Evolutionary conservation across 139 green algal species (phyloP).

Genomic region (Gonium pectorale): DNA sequence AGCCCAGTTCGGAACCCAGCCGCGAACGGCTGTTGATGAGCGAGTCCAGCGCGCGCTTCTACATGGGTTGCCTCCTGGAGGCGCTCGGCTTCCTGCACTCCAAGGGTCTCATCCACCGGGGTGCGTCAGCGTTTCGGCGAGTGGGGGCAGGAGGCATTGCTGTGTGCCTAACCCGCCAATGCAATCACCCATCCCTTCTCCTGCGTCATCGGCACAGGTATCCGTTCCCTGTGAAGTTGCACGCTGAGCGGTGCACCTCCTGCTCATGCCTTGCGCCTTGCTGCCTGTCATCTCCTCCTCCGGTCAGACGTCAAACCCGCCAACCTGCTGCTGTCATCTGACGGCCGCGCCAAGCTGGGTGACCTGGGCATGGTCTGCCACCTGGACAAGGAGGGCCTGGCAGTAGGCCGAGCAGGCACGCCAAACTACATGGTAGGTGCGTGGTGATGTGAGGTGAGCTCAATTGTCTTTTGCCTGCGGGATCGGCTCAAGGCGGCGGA

Average conservation of each 20-base stretch:
- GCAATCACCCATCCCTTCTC: no score
- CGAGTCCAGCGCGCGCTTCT: conserved; percentile 29
- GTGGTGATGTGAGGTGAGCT: neutral
- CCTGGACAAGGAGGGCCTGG: neutral
- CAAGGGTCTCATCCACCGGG: conserved; percentile 8
- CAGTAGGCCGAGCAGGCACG: conserved; percentile 4
- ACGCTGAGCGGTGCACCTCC: no score
- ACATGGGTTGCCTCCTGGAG: conserved; percentile 35
- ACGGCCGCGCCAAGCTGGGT: conserved; percentile 36
- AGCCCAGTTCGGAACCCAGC: neutral
- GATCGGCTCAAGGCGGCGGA: no score
- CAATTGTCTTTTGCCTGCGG: no score
- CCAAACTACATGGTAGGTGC: conserved; percentile 40
- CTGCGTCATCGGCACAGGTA: no score
- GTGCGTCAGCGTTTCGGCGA: neutral
- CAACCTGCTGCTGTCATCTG: conserved; percentile 15
- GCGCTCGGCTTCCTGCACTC: conserved; percentile 34
- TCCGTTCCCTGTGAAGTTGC: no score
- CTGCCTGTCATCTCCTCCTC: no score
- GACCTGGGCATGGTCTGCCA: conserved; percentile 47
- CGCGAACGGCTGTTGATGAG: conserved; percentile 41
- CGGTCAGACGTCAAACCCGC: conserved; percentile 30
- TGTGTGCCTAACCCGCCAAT: no score
- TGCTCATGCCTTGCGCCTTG: no score
- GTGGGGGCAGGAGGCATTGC: no score